Evolutionary conservation across 371 early-diverging fungal species (phyloP).

Genomic region (Mortierella sp.): DNA sequence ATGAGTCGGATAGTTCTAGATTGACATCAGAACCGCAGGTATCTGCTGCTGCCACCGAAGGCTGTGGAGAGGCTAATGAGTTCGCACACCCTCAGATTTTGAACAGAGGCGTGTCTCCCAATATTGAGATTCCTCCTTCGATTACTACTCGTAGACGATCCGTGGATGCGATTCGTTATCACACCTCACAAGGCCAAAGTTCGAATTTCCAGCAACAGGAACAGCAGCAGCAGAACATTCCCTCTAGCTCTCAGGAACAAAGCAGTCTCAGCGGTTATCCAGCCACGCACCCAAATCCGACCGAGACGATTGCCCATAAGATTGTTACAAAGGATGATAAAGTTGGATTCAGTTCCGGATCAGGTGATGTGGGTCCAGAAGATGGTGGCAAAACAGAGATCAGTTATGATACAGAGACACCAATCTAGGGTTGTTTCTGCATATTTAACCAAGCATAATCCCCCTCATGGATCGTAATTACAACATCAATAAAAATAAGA

Average conservation of each 20-base stretch:
- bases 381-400: neutral
- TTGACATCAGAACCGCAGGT: neutral
- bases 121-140: conserved; percentile 42
- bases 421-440: no score
- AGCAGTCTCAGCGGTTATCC: neutral
- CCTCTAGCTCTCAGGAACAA: neutral
- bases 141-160: conserved; percentile 41
- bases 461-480: no score
- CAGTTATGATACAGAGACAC: no score
- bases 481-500: no score
- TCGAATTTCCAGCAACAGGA: neutral
- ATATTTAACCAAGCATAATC: no score
- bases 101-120: neutral
- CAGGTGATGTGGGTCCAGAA: neutral
- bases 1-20: neutral
- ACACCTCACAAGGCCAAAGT: neutral
- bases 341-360: neutral
- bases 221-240: neutral
- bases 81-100: conserved; percentile 1
- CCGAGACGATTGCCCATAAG: neutral
- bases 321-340: neutral
- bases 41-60: neutral
- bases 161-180: conserved; percentile 20
- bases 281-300: neutral
- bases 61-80: neutral